These are phyloP conservation scores for Vanilla planifolia DNA, from an alignment of 106 monocot species.

Conservation along the genomic window DNA sequence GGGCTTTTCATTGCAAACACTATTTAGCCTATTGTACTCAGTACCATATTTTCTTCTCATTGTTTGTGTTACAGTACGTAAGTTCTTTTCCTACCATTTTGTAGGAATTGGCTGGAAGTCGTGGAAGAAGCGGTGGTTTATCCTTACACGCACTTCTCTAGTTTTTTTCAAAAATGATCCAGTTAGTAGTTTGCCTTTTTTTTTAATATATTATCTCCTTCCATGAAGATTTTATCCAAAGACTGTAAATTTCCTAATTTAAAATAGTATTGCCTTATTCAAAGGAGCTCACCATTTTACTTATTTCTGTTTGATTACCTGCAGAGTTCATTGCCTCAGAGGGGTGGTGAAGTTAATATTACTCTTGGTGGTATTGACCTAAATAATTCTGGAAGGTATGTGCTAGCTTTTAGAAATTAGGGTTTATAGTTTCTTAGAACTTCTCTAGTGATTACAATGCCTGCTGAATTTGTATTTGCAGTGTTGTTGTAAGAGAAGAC, in stretches of 20 bases:
- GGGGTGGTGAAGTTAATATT: constrained; percentile 90
- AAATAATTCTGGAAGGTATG: constrained; percentile 97
- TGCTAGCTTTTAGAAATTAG: neutral
- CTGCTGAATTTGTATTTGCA: constrained; percentile 25
- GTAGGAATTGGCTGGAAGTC: constrained; percentile 99
- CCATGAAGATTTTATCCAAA: neutral
- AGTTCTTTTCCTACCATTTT: constrained; percentile 4
- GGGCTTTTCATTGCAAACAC: neutral
- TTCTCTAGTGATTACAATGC: constrained; percentile 2
- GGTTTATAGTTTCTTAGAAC: neutral
- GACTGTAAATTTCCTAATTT: too few relatives aligned
- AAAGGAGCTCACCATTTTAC: neutral
- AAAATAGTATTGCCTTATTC: neutral
- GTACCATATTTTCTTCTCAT: neutral
- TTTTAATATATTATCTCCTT: neutral
- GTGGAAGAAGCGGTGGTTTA: constrained; percentile 99
- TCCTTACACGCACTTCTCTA: constrained; percentile 92
- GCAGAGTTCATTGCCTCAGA: constrained; percentile 82
- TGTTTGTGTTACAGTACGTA: neutral
- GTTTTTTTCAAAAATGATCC: constrained; percentile 99
- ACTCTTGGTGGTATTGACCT: constrained; percentile 96
- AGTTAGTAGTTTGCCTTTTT: too few relatives aligned
- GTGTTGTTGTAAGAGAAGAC: constrained; percentile 97
- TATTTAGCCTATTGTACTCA: neutral
- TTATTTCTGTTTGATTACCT: constrained; percentile 13